Conservation (phyloP, 176 grass and related monocot species). For the Bonia amplexicaulis region DNA sequence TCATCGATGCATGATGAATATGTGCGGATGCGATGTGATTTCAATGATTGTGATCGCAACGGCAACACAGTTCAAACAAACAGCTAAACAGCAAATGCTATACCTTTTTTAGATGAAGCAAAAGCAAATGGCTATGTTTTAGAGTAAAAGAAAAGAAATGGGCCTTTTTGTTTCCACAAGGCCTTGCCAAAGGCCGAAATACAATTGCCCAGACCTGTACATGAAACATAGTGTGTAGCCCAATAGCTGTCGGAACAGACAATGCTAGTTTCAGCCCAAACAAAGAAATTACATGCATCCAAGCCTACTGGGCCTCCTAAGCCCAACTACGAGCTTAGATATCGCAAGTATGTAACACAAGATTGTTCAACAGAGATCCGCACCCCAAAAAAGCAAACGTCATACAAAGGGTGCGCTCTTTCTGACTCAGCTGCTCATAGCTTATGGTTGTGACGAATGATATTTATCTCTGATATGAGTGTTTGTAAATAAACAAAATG, state of each 20-base stretch:
- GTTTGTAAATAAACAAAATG: too few species aligned
- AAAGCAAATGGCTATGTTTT: neutral
- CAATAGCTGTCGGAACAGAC: neutral
- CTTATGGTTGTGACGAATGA: too few species aligned
- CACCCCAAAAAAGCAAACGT: too few species aligned
- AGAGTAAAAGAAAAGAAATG: neutral
- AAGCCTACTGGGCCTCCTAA: neutral
- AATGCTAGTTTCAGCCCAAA: neutral
- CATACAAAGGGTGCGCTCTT: too few species aligned
- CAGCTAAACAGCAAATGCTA: neutral
- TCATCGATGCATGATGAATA: neutral
- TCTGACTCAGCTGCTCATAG: too few species aligned
- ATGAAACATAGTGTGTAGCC: neutral
- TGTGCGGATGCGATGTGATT: too few species aligned
- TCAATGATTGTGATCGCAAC: too few species aligned
- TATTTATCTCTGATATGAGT: too few species aligned
- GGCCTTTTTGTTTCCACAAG: neutral
- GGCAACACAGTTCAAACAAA: too few species aligned
- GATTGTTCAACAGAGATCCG: neutral
- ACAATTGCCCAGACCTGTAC: neutral
- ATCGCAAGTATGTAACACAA: neutral
- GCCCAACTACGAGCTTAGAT: neutral
- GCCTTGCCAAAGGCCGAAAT: neutral
- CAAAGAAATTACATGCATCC: neutral
- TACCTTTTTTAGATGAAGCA: too few species aligned